Evolutionary conservation across 169 alveolate genomes (phyloP).

Genomic region (Plasmodium falciparum): DNA sequence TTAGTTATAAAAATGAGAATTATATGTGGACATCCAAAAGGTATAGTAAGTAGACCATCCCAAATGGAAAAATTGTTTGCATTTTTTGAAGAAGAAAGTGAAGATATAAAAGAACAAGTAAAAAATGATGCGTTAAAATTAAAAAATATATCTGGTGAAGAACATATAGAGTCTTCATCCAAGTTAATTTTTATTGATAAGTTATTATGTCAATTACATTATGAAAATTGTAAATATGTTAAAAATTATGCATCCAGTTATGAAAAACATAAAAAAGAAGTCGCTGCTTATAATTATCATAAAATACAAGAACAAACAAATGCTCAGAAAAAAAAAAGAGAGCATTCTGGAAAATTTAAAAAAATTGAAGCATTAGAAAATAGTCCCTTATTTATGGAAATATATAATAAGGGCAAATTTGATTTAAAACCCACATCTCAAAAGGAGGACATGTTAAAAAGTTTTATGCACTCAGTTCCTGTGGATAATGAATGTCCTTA

Average conservation of each 20-base stretch:
- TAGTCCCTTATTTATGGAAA: conserved; percentile 68
- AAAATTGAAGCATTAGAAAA: conserved; percentile 68
- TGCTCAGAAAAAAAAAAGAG: conserved; percentile 58
- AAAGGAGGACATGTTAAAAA: conserved; percentile 63
- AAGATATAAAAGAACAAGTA: conserved; percentile 78
- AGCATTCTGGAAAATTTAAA: conserved; percentile 70
- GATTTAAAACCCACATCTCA: conserved; percentile 74
- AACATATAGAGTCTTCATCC: conserved; percentile 89
- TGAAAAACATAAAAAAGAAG: conserved; percentile 77
- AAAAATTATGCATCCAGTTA: conserved; percentile 43
- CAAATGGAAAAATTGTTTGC: conserved; percentile 88
- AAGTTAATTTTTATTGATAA: conserved; percentile 92
- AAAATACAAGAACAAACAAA: conserved; percentile 67
- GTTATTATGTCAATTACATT: conserved; percentile 90
- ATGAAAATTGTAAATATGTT: conserved; percentile 87
- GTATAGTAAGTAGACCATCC: conserved; percentile 87
- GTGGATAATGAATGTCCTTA: conserved; percentile 77
- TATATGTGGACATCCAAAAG: conserved; percentile 92
- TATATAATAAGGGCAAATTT: conserved; percentile 57
- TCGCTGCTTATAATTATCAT: conserved; percentile 46
- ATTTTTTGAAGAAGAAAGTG: conserved; percentile 84
- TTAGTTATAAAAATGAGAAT: conserved; percentile 93
- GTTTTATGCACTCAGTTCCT: conserved; percentile 65
- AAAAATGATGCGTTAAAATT: conserved; percentile 81
- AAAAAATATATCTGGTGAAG: conserved; percentile 85